Percentiles rank a stretch among this genome's conserved stretches.
phyloP scores from a whole-genome alignment of 73 alveolate genomes.

The Paramecium caudatum region DNA sequence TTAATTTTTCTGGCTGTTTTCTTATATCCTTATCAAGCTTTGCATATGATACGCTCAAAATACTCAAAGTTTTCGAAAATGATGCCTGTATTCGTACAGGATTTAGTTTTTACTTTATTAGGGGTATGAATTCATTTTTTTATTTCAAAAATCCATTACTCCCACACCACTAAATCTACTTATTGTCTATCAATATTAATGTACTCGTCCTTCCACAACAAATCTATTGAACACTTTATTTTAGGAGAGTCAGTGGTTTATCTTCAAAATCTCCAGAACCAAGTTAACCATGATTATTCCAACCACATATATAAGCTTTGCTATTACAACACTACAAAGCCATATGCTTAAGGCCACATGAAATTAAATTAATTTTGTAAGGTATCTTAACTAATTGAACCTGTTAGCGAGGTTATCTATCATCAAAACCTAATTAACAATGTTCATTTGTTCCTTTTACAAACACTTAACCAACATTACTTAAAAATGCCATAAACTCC shows the following conservation, averaged over 20 bases:
- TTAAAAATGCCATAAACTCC: not conserved
- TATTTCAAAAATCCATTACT: slow-evolving; percentile 8
- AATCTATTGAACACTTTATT: not conserved
- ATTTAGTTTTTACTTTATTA: not conserved
- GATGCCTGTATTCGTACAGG: slow-evolving; percentile 31
- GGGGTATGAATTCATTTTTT: not conserved
- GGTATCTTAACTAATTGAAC: not conserved
- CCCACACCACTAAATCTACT: slow-evolving; percentile 14
- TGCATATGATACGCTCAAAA: not conserved
- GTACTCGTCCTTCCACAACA: slow-evolving; percentile 28
- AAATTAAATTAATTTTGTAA: slow-evolving; percentile 29
- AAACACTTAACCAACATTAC: not conserved
- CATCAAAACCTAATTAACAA: slow-evolving; percentile 49
- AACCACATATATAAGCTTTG: slow-evolving; percentile 6
- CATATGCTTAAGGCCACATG: slow-evolving; percentile 42
- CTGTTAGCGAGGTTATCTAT: not conserved
- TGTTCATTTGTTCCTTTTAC: slow-evolving; percentile 36
- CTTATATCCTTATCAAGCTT: not conserved
- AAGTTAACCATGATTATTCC: slow-evolving; percentile 27
- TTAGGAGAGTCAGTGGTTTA: not conserved
- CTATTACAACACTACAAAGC: not conserved
- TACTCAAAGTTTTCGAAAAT: not conserved
- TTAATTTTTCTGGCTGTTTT: not conserved
- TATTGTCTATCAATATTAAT: not conserved
- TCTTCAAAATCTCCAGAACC: slow-evolving; percentile 53